Conservation (phyloP, 1,284 basidiomycete genomes). For the Ceratobasidium sp. region DNA sequence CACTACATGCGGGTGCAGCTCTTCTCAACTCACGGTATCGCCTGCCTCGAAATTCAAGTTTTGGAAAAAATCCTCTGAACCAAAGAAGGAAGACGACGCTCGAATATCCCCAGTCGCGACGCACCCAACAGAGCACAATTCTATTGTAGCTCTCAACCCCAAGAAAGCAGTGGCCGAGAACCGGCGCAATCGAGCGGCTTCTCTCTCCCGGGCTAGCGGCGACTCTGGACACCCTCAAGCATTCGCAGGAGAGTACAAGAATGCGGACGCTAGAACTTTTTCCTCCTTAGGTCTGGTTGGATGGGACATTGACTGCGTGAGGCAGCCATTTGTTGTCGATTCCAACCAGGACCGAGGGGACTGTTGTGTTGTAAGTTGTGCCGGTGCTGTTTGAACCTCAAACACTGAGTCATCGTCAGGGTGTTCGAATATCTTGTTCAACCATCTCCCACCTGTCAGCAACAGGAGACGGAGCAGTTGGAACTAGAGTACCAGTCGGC, state of each 20-base stretch:
- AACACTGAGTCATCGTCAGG: neutral
- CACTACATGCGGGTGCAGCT: slow-evolving; percentile 15
- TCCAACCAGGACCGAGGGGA: slow-evolving; percentile 21
- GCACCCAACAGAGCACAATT: slow-evolving; percentile 31
- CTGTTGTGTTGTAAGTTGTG: slow-evolving; percentile 19
- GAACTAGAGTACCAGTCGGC: neutral
- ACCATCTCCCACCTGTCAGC: slow-evolving; percentile 30
- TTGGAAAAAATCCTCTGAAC: slow-evolving; percentile 20
- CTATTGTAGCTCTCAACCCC: slow-evolving; percentile 8
- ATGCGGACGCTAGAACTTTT: slow-evolving; percentile 1
- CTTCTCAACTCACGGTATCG: neutral
- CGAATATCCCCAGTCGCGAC: neutral
- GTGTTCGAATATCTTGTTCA: slow-evolving; percentile 31
- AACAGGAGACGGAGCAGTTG: slow-evolving; percentile 25
- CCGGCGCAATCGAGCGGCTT: neutral
- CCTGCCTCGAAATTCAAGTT: slow-evolving; percentile 18
- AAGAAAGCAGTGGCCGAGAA: slow-evolving; percentile 24
- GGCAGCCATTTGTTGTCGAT: slow-evolving; percentile 26
- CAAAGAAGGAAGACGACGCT: neutral
- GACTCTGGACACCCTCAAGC: slow-evolving; percentile 15
- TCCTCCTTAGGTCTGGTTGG: slow-evolving; percentile 6
- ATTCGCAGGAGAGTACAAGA: slow-evolving; percentile 11
- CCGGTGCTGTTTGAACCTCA: neutral
- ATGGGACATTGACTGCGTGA: slow-evolving; percentile 30
- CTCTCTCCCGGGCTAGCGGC: neutral